Conservation (phyloP, 169 alveolate species). For the Amoebophrya sp. region DNA sequence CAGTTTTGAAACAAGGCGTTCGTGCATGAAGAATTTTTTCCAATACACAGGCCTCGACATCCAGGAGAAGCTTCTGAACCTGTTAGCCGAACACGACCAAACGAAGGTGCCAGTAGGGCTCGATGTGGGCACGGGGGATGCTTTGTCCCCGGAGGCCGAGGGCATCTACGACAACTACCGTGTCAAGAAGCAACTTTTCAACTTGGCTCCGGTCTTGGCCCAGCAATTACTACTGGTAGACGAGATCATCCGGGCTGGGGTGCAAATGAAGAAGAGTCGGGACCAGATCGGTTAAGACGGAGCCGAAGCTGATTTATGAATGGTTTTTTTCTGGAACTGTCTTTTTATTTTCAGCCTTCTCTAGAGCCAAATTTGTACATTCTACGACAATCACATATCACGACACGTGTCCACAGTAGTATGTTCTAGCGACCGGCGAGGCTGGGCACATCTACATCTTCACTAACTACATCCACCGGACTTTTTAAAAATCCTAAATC, state of each 20-base stretch:
- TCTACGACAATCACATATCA: no score
- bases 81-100: slow-evolving; percentile 73
- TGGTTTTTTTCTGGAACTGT: no score
- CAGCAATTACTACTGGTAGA: slow-evolving; percentile 95
- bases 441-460: no score
- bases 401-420: no score
- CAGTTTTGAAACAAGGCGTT: no score
- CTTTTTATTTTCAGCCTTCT: no score
- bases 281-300: no score
- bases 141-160: slow-evolving; percentile 80
- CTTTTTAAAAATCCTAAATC: no score
- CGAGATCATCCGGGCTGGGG: slow-evolving; percentile 96
- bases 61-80: slow-evolving; percentile 79
- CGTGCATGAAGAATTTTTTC: neutral
- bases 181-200: slow-evolving; percentile 88
- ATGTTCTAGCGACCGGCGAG: no score
- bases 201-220: slow-evolving; percentile 94
- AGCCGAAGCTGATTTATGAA: no score
- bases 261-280: slow-evolving; percentile 65
- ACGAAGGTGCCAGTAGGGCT: slow-evolving; percentile 85
- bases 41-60: slow-evolving; percentile 24
- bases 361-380: no score
- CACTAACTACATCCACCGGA: no score
- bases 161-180: slow-evolving; percentile 92
- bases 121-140: slow-evolving; percentile 85